These are phyloP conservation scores for Candida hungchunana DNA, from an alignment of 805 yeast genomes.

Conservation along the genomic window DNA sequence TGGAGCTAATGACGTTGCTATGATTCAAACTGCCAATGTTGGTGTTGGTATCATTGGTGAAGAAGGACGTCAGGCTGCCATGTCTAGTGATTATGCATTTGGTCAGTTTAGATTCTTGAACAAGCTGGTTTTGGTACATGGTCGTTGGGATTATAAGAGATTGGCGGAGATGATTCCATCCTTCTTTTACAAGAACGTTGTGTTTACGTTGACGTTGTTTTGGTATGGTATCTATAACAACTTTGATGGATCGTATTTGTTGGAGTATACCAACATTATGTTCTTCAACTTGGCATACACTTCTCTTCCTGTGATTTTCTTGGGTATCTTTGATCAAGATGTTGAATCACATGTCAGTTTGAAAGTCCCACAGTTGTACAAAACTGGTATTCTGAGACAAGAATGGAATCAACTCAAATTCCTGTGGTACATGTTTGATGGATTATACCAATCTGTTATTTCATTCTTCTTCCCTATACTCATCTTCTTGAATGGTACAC, in stretches of 20 bases:
- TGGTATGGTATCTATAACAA: slow-evolving; percentile 76
- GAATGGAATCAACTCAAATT: slow-evolving; percentile 73
- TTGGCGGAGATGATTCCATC: slow-evolving; percentile 80
- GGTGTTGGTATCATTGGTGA: slow-evolving; percentile 92
- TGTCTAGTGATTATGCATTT: slow-evolving; percentile 83
- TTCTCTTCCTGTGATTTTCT: slow-evolving; percentile 71
- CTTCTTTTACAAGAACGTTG: slow-evolving; percentile 76
- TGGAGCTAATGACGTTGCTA: slow-evolving; percentile 86
- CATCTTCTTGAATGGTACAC: slow-evolving; percentile 38
- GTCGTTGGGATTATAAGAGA: slow-evolving; percentile 83
- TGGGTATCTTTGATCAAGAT: slow-evolving; percentile 81
- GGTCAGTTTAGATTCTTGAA: slow-evolving; percentile 76
- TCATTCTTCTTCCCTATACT: slow-evolving; percentile 73
- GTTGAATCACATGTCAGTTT: slow-evolving; percentile 65
- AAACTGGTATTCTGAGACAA: slow-evolving; percentile 63
- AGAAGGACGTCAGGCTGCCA: slow-evolving; percentile 85
- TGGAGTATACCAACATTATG: slow-evolving; percentile 75
- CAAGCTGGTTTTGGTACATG: slow-evolving; percentile 68
- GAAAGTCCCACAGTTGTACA: slow-evolving; percentile 70
- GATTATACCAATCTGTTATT: slow-evolving; percentile 67
- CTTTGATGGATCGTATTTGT: slow-evolving; percentile 77
- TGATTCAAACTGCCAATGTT: slow-evolving; percentile 85
- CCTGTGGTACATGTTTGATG: slow-evolving; percentile 72
- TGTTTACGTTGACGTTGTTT: slow-evolving; percentile 67
- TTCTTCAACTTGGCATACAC: slow-evolving; percentile 82